A percentile compares a stretch with the other conserved stretches of the same genome.
Evolutionary conservation across 2,329 filamentous ascomycete genomes (phyloP).

Genomic region (Ophiocordyceps unilateralis): DNA sequence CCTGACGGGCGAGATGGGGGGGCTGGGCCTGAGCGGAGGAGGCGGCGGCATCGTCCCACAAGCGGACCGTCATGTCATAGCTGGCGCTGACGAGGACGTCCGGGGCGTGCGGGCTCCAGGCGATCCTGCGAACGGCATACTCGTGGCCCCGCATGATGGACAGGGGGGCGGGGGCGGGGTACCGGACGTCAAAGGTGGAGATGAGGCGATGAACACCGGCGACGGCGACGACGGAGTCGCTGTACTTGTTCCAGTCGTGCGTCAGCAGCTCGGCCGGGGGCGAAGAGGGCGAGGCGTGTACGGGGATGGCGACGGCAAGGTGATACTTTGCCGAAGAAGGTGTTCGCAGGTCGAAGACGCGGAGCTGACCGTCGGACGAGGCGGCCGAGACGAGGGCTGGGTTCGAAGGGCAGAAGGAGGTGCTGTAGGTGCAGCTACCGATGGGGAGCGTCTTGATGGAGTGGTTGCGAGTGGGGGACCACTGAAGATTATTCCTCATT

Average conservation of each 20-base stretch:
- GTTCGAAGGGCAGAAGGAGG: conserved; percentile 78
- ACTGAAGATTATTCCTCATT: conserved; percentile 30
- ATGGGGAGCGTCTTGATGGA: conserved; percentile 77
- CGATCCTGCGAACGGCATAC: conserved; percentile 71
- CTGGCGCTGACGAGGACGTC: conserved; percentile 77
- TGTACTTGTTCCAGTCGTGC: conserved; percentile 99
- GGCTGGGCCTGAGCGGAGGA: conserved; percentile 18
- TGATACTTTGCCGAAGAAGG: conserved; percentile 79
- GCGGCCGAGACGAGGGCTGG: conserved; percentile 75
- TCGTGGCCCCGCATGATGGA: conserved; percentile 69
- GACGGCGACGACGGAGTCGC: conserved; percentile 66
- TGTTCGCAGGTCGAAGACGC: conserved; percentile 81
- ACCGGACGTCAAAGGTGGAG: conserved; percentile 79
- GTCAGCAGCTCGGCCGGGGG: conserved; percentile 74
- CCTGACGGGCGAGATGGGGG: conserved; percentile 43
- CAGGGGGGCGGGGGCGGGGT: conserved; percentile 53
- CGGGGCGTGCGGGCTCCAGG: conserved; percentile 88
- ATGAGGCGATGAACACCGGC: conserved; percentile 79
- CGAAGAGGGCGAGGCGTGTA: conserved; percentile 42
- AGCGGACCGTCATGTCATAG: conserved; percentile 93
- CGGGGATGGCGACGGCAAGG: conserved; percentile 65
- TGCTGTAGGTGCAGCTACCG: conserved; percentile 85
- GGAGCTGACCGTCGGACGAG: conserved; percentile 72
- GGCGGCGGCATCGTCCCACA: conserved; percentile 66
- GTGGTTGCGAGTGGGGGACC: conserved; percentile 61